phyloP scores from a whole-genome alignment of 192 early-diverging fungal genomes.

The Entomortierella lignicola region DNA sequence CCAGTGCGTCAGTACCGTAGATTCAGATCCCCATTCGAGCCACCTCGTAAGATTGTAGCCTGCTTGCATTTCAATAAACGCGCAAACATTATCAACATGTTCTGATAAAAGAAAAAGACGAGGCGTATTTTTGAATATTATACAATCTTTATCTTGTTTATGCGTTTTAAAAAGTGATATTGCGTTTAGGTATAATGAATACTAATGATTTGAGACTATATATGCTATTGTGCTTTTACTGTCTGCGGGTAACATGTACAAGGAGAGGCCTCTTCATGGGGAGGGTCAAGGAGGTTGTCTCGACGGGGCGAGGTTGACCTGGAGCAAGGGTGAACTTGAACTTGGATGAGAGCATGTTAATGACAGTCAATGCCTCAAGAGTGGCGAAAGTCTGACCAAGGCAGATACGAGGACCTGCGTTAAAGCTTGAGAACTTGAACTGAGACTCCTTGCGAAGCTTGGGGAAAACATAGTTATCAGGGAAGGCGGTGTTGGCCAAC shows the following conservation, averaged over 20 bases:
- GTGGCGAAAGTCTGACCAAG: constrained; percentile 54
- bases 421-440: constrained; percentile 67
- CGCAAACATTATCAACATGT: too few relatives aligned
- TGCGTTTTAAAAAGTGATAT: neutral
- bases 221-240: neutral
- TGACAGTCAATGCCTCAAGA: constrained; percentile 40
- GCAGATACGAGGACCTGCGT: constrained; percentile 66
- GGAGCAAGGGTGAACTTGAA: constrained; percentile 54
- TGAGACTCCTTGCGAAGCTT: constrained; percentile 44
- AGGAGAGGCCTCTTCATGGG: constrained; percentile 56
- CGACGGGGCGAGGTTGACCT: constrained; percentile 29
- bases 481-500: constrained; percentile 8
- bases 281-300: constrained; percentile 41
- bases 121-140: neutral
- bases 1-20: too few relatives aligned
- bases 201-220: neutral
- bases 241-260: constrained; percentile 36
- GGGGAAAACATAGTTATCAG: constrained; percentile 25
- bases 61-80: too few relatives aligned
- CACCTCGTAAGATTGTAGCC: too few relatives aligned
- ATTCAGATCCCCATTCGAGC: too few relatives aligned
- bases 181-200: neutral
- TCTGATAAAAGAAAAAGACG: too few relatives aligned
- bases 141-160: neutral
- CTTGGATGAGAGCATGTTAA: constrained; percentile 25